Conservation (phyloP, 306 rosid genomes). For the Fragaria nilgerrensis region DNA sequence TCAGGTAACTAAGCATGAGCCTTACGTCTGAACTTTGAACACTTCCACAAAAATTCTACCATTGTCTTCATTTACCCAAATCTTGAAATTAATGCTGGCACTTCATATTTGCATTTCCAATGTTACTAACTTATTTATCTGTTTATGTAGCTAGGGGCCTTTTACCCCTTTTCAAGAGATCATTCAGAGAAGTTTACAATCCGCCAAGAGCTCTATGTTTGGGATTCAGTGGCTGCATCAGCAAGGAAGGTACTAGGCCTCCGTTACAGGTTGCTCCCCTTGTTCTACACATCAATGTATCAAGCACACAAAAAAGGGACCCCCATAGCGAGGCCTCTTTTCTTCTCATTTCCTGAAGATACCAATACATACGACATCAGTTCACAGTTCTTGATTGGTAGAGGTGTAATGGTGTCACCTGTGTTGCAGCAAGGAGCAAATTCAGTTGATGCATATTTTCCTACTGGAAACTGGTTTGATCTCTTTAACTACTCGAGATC, state of each 20-base stretch:
- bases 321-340: slow-evolving; percentile 81
- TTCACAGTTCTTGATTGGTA: slow-evolving; percentile 77
- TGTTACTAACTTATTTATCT: background rate
- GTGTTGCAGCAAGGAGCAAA: slow-evolving; percentile 50
- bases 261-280: slow-evolving; percentile 79
- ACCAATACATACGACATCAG: slow-evolving; percentile 51
- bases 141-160: slow-evolving; percentile 71
- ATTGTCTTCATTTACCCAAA: background rate
- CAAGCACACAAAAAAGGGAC: slow-evolving; percentile 69
- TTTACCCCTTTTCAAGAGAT: slow-evolving; percentile 89
- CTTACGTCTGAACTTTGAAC: background rate
- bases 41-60: background rate
- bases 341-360: slow-evolving; percentile 91
- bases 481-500: slow-evolving; percentile 67
- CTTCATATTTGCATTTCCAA: background rate
- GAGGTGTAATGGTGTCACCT: slow-evolving; percentile 76
- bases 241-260: slow-evolving; percentile 81
- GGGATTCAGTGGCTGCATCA: slow-evolving; percentile 82
- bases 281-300: slow-evolving; percentile 75
- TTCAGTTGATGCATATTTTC: slow-evolving; percentile 73
- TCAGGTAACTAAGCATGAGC: slow-evolving; percentile 51
- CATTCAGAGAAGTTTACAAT: slow-evolving; percentile 45
- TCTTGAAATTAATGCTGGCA: background rate
- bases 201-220: slow-evolving; percentile 81
- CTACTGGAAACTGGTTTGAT: slow-evolving; percentile 83